A percentile compares a stretch with the other conserved stretches of the same genome.
phyloP scores from a whole-genome alignment of 768 basidiomycete genomes.

The Chalciporus pseudorubinellus region DNA sequence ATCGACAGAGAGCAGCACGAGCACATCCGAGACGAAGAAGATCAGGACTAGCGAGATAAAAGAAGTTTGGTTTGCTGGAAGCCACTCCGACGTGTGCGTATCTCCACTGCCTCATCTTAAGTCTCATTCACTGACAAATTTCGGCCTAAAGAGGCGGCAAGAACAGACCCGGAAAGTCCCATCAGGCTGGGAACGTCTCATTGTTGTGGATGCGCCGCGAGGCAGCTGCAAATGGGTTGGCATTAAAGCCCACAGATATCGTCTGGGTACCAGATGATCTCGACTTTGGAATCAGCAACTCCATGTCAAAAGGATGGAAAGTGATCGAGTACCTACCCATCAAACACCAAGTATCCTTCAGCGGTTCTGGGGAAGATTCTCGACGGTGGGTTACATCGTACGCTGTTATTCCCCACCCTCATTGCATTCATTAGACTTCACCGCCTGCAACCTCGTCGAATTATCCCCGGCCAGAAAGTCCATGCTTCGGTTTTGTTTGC shows the following conservation, averaged over 20 bases:
- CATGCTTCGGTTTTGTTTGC: constrained; percentile 21
- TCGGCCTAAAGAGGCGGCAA: constrained; percentile 13
- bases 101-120: neutral
- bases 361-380: constrained; percentile 11
- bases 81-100: constrained; percentile 34
- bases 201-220: constrained; percentile 33
- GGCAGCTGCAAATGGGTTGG: constrained; percentile 23
- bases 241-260: constrained; percentile 16
- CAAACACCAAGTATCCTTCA: constrained; percentile 18
- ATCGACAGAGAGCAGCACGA: neutral
- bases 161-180: constrained; percentile 10
- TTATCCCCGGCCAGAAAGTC: constrained; percentile 18
- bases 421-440: constrained; percentile 1
- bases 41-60: constrained; percentile 29
- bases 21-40: neutral
- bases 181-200: constrained; percentile 17
- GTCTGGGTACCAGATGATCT: constrained; percentile 20
- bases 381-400: constrained; percentile 1
- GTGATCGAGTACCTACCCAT: constrained; percentile 14
- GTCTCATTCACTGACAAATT: neutral
- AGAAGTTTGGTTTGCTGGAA: constrained; percentile 64
- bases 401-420: too few species aligned
- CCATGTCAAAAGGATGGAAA: constrained; percentile 16
- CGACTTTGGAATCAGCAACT: constrained; percentile 15
- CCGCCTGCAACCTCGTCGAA: constrained; percentile 15